A percentile compares a stretch with the other conserved stretches of the same genome.
These are phyloP conservation scores for Dacryopinax primogenitus DNA, from an alignment of 768 basidiomycete genomes.

Conservation along the genomic window DNA sequence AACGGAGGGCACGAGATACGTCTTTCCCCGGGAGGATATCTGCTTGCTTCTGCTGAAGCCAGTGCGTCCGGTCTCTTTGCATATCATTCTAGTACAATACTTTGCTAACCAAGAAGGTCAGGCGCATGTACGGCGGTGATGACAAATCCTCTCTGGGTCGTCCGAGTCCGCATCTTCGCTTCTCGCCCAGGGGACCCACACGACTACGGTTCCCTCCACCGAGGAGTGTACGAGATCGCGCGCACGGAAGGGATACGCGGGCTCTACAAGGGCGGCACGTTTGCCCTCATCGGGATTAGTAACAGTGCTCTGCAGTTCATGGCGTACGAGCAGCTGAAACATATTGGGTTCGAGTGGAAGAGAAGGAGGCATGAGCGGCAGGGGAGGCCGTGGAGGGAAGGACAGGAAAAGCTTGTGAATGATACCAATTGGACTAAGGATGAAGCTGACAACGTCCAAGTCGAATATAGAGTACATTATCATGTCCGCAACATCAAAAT, in stretches of 20 bases:
- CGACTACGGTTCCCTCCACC: slow-evolving; percentile 68
- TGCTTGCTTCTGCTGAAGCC: slow-evolving; percentile 87
- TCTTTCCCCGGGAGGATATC: slow-evolving; percentile 64
- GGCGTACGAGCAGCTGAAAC: slow-evolving; percentile 90
- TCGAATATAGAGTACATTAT: slow-evolving; percentile 82
- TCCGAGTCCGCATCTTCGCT: slow-evolving; percentile 94
- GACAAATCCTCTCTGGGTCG: slow-evolving; percentile 96
- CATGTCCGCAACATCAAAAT: slow-evolving; percentile 85
- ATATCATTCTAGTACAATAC: neutral
- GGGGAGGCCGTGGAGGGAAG: slow-evolving; percentile 52
- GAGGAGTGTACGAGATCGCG: slow-evolving; percentile 68
- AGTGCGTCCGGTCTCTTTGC: slow-evolving; percentile 48
- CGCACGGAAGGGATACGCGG: slow-evolving; percentile 63
- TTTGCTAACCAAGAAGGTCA: slow-evolving; percentile 26
- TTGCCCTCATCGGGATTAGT: slow-evolving; percentile 84
- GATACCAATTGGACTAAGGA: neutral
- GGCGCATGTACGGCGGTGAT: slow-evolving; percentile 87
- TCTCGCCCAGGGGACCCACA: slow-evolving; percentile 49
- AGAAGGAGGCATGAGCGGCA: slow-evolving; percentile 44
- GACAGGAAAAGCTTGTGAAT: slow-evolving; percentile 77
- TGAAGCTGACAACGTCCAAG: slow-evolving; percentile 32
- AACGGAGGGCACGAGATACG: slow-evolving; percentile 47
- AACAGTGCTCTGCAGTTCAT: slow-evolving; percentile 95
- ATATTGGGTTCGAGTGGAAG: slow-evolving; percentile 73
- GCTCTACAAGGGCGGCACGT: slow-evolving; percentile 71